Evolutionary conservation across 371 early-diverging fungal genomes (phyloP), one percentile per base, ranked within the genome.

Genomic region (Apophysomyces sp.): DNA sequence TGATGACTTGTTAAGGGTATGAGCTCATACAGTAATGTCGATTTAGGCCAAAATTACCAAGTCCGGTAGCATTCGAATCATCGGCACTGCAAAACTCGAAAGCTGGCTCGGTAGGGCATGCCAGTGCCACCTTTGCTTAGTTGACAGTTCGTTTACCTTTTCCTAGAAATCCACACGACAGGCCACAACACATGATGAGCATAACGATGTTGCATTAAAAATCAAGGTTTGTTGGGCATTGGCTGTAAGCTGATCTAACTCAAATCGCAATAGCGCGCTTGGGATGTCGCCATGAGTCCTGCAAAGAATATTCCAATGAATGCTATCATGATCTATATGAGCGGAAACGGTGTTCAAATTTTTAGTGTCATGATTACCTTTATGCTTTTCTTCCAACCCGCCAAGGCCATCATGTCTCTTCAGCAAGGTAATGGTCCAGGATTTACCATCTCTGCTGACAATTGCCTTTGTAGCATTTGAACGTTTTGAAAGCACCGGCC

Each of bases 281-380:
- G 95, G 96, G 97, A 98, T 71, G 85, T 89, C n/a, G 96, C 98
- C 1, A 81, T 94, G 62, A 89, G 87, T 0, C 93, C 95, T 12
- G 95, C 89, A 52, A 98, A 97, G 69, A 89, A 89, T 49, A 88
- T 97, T 28, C 97, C 98, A 0, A 98, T 97, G 98, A 96, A 96
- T 62, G 94, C 86, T 24, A 89, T 99, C 74, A 99, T 99, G 99
- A 85, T 97, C 41, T 98, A 93, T 82, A 99, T 99, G 99, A 90
- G 92, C 16, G 99, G 99, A 51, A 95, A 91, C 67, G 73, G 89
- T 60, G 92, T 99, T 36, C 96, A 97, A 63, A 97, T 98, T 55
- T 99, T 96, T 63, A 90, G 90, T 39, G 94, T 99, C 32, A 87
- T 98, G 79, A 91, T 98, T 36, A 95, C 95, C 0, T 94, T 85